These are phyloP conservation scores for Phylloporus sp. DNA, from an alignment of 768 basidiomycete species.

Conservation along the genomic window DNA sequence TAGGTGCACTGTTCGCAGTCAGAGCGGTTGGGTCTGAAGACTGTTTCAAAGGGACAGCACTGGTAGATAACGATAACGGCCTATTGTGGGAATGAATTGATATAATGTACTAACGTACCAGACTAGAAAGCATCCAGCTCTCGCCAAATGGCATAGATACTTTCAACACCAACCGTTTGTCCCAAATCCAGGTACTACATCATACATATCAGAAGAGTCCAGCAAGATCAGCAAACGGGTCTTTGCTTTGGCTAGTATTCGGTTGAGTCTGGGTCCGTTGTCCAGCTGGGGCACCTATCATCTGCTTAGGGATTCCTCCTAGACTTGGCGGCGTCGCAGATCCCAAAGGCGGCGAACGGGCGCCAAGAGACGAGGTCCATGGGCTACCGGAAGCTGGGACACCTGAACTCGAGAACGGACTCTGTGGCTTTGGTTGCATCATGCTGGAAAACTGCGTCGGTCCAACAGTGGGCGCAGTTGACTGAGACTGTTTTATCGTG, in stretches of 20 bases:
- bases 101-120: too few species aligned
- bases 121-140: too few species aligned
- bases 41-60: too few species aligned
- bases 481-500: constrained; percentile 1
- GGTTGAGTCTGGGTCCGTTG: constrained; percentile 25
- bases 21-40: too few species aligned
- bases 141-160: too few species aligned
- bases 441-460: constrained; percentile 9
- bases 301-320: constrained; percentile 4
- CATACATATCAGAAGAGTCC: constrained; percentile 53
- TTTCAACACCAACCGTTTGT: too few species aligned
- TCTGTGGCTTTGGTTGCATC: constrained; percentile 19
- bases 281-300: constrained; percentile 2
- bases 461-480: background rate
- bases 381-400: background rate
- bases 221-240: constrained; percentile 82
- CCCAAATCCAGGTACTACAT: too few species aligned
- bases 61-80: too few species aligned
- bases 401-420: constrained; percentile 1
- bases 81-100: too few species aligned
- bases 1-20: too few species aligned
- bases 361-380: constrained; percentile 10
- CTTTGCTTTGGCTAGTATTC: constrained; percentile 45
- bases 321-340: constrained; percentile 10
- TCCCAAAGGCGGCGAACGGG: constrained; percentile 10